Base-by-base conservation (phyloP, 805 yeast genomes). In the Cyberlindnera lachancei region DNA sequence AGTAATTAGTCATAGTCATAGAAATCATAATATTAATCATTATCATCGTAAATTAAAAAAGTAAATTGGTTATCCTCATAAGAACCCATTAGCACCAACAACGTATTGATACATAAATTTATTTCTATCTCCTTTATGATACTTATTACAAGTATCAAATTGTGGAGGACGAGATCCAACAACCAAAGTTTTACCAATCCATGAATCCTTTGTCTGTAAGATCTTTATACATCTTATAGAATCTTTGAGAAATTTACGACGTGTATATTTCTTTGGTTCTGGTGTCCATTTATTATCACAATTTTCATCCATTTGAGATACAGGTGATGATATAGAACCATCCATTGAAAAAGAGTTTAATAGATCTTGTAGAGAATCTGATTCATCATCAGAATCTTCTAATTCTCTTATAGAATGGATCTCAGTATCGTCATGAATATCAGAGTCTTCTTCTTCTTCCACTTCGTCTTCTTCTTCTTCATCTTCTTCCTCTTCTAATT, bases 211-310 rank as follows among this genome's bases (percentile, higher is more conserved):
- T 38, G 61, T 60, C 2, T 66, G 58, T 33, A 75, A 56, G 4
- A 78, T 70, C 42, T 64, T 70, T 17, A 75, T 70, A 41, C 83
- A 75, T 29, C 79, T 64, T 21, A 75, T 48, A 13, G 77, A 66
- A 47, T 74, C 74, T 28, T 69, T 61, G 26, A 68, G 58, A 38
- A 58, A 60, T 37, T 67, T 70, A 19, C 65, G 55, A 29, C 59
- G 51, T 3, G 65, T 44, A 17, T 52, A 44, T 15, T 45, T 36
- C 36, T 63, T 64, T 11, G 56, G 56, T 9, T 53, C 45, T 2
- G 80, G 81, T 6, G 43, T 48, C 80, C 81, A 75, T 44, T 73
- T 44, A 14, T 32, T 33, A 18, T 39, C 39, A 4, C 10, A 8
- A 8, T 7, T 8, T 8, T 7, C 10, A 8, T 7, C 7, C 10